phyloP scores from a whole-genome alignment of 2,329 filamentous ascomycete species.

The Leptographium radiaticola region DNA sequence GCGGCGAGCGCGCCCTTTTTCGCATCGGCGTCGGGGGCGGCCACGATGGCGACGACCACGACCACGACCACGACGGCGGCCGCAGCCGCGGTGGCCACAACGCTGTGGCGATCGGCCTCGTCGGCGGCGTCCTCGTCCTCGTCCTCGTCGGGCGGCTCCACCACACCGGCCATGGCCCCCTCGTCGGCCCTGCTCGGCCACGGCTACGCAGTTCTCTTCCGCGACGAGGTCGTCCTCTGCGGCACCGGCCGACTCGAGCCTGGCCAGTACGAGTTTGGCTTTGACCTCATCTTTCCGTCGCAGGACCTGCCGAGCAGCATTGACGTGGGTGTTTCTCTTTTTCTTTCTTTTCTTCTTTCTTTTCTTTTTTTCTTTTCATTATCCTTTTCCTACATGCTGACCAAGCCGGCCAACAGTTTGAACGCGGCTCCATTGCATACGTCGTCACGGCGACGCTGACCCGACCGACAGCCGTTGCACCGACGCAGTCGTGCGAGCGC shows the following conservation, averaged over 20 bases:
- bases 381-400: neutral
- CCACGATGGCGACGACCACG: neutral
- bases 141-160: neutral
- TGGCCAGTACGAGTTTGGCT: conserved; percentile 64
- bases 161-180: neutral
- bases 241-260: conserved; percentile 64
- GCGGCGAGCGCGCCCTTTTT: conserved; percentile 20
- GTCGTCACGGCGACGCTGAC: conserved; percentile 83
- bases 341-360: neutral
- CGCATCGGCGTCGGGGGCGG: conserved; percentile 6
- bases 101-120: neutral
- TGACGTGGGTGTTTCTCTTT: conserved; percentile 55
- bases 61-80: neutral
- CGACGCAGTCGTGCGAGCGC: conserved; percentile 66
- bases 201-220: conserved; percentile 68
- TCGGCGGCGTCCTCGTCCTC: conserved; percentile 6
- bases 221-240: conserved; percentile 69
- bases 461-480: conserved; percentile 71
- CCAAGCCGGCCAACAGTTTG: conserved; percentile 50
- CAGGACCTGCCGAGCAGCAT: conserved; percentile 69
- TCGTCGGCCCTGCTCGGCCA: conserved; percentile 48
- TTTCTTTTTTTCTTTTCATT: neutral
- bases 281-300: conserved; percentile 22
- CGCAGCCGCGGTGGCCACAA: too few species aligned
- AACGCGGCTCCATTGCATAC: conserved; percentile 86